These are phyloP conservation scores for Sarocladiaceae sp. DNA, from an alignment of 2,329 filamentous ascomycete species.

Conservation along the genomic window DNA sequence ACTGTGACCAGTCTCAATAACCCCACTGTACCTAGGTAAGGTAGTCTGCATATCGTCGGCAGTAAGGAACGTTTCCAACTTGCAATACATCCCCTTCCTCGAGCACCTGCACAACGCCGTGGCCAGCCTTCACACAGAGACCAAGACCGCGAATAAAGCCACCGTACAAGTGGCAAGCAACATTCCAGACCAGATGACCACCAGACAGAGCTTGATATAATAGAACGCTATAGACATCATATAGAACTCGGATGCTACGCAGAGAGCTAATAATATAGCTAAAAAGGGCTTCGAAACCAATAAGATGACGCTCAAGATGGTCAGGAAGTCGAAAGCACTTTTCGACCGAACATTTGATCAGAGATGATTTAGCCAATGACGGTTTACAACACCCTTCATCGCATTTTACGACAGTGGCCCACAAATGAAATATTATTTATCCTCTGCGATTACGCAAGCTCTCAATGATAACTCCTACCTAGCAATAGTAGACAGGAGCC, in stretches of 20 bases:
- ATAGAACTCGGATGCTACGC: not conserved
- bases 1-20: no score
- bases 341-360: no score
- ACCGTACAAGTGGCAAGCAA: not conserved
- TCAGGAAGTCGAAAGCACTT: not conserved
- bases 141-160: not conserved
- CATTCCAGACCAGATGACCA: not conserved
- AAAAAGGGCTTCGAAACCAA: not conserved
- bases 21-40: no score
- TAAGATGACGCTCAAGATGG: slow-evolving; percentile 1
- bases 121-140: not conserved
- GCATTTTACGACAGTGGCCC: no score
- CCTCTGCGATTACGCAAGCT: no score
- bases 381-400: no score
- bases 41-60: no score
- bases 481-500: no score
- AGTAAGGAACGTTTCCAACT: no score
- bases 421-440: no score
- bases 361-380: no score
- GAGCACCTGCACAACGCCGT: slow-evolving; percentile 1
- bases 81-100: not conserved
- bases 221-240: not conserved
- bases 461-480: no score
- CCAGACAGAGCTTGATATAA: not conserved
- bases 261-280: not conserved